Evolutionary conservation across 768 basidiomycete species (phyloP).

Genomic region (Rhodosporidiobolus odoratus): DNA sequence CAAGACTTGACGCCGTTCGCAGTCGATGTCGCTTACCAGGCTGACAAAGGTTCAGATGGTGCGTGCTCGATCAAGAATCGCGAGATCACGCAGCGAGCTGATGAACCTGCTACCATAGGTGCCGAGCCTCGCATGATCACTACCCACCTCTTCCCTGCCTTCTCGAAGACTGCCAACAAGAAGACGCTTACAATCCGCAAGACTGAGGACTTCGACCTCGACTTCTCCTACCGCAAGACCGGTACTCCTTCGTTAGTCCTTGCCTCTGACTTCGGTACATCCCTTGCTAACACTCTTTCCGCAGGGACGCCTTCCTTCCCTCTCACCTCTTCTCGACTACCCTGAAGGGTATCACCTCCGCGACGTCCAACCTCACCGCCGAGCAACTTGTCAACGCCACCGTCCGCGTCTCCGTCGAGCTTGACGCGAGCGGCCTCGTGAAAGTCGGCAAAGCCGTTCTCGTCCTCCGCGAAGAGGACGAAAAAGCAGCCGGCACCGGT

Average conservation of each 20-base stretch:
- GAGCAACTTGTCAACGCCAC: slow-evolving; percentile 73
- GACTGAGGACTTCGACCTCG: slow-evolving; percentile 72
- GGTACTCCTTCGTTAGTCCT: slow-evolving; percentile 49
- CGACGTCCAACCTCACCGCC: slow-evolving; percentile 75
- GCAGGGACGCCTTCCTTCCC: slow-evolving; percentile 19
- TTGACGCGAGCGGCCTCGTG: slow-evolving; percentile 82
- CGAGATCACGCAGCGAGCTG: not conserved
- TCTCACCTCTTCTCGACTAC: slow-evolving; percentile 62
- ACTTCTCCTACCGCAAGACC: slow-evolving; percentile 66
- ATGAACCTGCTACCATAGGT: not conserved
- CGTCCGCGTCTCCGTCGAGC: slow-evolving; percentile 72
- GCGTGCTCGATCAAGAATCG: not conserved
- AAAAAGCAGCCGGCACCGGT: not conserved
- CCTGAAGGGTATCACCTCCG: slow-evolving; percentile 66
- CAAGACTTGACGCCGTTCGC: slow-evolving; percentile 58
- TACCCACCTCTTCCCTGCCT: slow-evolving; percentile 68
- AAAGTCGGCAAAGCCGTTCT: slow-evolving; percentile 68
- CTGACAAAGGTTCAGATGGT: slow-evolving; percentile 20
- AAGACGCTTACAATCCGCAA: slow-evolving; percentile 83
- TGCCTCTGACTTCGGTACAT: not conserved
- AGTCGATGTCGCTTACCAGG: slow-evolving; percentile 35
- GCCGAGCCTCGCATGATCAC: slow-evolving; percentile 63
- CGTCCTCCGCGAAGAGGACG: slow-evolving; percentile 69
- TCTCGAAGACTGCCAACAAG: slow-evolving; percentile 70
- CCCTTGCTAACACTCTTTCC: not conserved